Conservation (phyloP, 768 basidiomycete species). For the Termitomyces eurrhizus region DNA sequence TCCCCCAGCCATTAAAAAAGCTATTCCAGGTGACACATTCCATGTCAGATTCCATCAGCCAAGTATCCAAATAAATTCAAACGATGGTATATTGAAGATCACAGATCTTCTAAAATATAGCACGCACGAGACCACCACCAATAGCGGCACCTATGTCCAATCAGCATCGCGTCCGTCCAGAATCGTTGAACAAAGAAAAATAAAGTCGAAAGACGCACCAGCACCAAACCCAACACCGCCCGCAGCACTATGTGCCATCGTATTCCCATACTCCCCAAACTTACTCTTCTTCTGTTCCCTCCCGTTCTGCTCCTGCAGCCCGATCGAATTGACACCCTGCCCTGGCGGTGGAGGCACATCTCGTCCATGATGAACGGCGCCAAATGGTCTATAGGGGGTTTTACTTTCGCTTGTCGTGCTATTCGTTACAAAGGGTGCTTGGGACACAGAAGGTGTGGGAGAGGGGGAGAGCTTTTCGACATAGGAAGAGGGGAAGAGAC, state of each 20-base stretch:
- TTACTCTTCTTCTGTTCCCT: slow-evolving; percentile 55
- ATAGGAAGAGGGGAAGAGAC: slow-evolving; percentile 75
- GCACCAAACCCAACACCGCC: slow-evolving; percentile 79
- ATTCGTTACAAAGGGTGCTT: slow-evolving; percentile 13
- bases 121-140: slow-evolving; percentile 2
- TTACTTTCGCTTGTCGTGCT: slow-evolving; percentile 3
- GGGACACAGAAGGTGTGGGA: slow-evolving; percentile 17
- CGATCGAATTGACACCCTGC: slow-evolving; percentile 34
- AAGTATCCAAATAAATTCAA: not conserved
- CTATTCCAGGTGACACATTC: not conserved
- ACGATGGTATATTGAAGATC: not conserved
- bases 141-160: slow-evolving; percentile 2
- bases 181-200: not conserved
- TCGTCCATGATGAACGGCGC: slow-evolving; percentile 38
- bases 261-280: slow-evolving; percentile 53
- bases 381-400: slow-evolving; percentile 40
- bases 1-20: not conserved
- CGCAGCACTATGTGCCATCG: slow-evolving; percentile 56
- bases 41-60: not conserved
- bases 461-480: slow-evolving; percentile 51
- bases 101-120: not conserved
- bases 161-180: not conserved
- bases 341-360: slow-evolving; percentile 34
- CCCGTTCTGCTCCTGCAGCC: slow-evolving; percentile 37
- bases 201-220: slow-evolving; percentile 35